Evolutionary conservation across 495 filamentous ascomycete genomes (phyloP).

Genomic region (Trichoderma parareesei): DNA sequence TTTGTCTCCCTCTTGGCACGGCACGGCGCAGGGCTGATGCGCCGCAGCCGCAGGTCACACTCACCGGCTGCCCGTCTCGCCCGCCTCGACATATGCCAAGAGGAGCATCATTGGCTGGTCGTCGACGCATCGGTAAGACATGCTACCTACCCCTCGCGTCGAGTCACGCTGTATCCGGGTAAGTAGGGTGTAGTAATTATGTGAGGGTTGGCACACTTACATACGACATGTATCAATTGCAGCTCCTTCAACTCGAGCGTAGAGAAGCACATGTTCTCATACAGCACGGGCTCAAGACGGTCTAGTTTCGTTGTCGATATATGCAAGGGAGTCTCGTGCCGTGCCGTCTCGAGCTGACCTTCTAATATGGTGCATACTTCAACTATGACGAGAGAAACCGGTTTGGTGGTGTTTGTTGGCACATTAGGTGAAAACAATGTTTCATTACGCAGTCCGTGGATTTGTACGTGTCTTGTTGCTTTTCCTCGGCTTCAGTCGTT

Average conservation of each 20-base stretch:
- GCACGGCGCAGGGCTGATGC: neutral
- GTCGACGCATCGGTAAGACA: neutral
- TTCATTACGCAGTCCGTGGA: too few relatives aligned
- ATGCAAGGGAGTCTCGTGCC: too few relatives aligned
- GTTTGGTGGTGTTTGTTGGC: too few relatives aligned
- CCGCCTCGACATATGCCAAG: neutral
- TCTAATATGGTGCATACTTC: too few relatives aligned
- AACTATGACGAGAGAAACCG: too few relatives aligned
- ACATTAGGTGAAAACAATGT: too few relatives aligned
- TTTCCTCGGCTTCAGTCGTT: too few relatives aligned
- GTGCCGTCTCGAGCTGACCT: too few relatives aligned
- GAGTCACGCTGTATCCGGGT: neutral
- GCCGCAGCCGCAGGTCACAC: neutral
- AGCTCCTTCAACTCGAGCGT: neutral
- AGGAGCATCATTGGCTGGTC: neutral
- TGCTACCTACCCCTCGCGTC: neutral
- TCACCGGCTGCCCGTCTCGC: neutral
- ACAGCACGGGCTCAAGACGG: too few relatives aligned
- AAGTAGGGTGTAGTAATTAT: neutral
- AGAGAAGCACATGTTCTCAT: neutral
- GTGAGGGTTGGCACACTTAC: neutral
- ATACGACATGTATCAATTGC: neutral
- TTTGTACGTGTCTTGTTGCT: too few relatives aligned
- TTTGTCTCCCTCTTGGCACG: neutral
- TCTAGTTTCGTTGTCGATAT: too few relatives aligned